Evolutionary conservation across 1,139 yeast genomes (phyloP), one percentile per base, ranked within the genome.

Genomic region (Torulaspora globosa): DNA sequence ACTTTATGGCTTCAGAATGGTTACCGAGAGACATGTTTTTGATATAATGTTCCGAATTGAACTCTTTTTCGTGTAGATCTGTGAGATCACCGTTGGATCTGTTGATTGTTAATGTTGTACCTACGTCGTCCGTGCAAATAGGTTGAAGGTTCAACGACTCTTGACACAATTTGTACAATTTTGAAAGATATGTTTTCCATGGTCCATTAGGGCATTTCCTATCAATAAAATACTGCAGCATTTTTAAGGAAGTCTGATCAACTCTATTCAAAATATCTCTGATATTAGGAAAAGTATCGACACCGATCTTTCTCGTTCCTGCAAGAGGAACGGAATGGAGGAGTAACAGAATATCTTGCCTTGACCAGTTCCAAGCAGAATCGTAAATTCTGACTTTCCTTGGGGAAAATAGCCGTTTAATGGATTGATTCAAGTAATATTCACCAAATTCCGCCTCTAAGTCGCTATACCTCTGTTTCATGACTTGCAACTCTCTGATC

Each of bases 291-390:
- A 31, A 16, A 8, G n/a, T 31, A 31, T 18, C 10, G 18, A 6
- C 23, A 9, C 18, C 23, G 7, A 7, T 8, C 18, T 16, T 11
- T 16, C 18, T 16, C 2, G 9, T n/a, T 31, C n/a, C 34, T 15
- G 4, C n/a, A 7, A 31, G 1, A 15, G 11, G 18, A 5, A 16
- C 34, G 2, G 38, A 35, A 66, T 77, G 88, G 73, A 84, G 87
- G 92, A 89, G 84, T 45, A 87, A 79, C 58, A 89, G 73, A 49
- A 89, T 86, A 69, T 87, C 95, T 72, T 89, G 96, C 69, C 96
- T 84, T 36, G 95, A 95, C 97, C 97, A 89, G 70, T 89, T 89
- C 97, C 97, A 89, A 70, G 86, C 85, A 16, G 96, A 86, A 69
- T 89, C 96, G 69, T 87, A 89, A 46, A 83, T 79, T 70, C 97